These are phyloP conservation scores for Hamigera avellanea DNA, from an alignment of 495 filamentous ascomycete species.

Conservation along the genomic window DNA sequence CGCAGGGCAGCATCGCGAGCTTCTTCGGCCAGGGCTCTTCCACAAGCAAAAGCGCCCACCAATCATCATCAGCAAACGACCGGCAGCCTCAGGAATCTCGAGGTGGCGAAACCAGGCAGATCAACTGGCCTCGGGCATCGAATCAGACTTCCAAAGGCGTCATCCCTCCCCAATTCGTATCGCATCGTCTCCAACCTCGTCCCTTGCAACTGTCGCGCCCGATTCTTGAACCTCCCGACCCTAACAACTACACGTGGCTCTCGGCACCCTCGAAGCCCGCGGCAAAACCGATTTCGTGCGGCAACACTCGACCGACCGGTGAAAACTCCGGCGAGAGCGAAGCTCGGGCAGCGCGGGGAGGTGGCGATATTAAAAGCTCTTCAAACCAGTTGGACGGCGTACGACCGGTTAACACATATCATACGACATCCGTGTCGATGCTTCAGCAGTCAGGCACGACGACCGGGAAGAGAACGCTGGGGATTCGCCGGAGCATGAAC, in stretches of 20 bases:
- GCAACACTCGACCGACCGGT: neutral
- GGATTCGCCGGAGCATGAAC: constrained; percentile 46
- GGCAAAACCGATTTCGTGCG: neutral
- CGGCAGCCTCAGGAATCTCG: constrained; percentile 1
- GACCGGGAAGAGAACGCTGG: constrained; percentile 38
- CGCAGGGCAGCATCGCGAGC: constrained; percentile 28
- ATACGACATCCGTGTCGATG: constrained; percentile 41
- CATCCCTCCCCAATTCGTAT: constrained; percentile 17
- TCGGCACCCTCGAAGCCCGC: constrained; percentile 14
- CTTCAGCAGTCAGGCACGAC: constrained; percentile 17
- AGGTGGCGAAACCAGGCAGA: neutral
- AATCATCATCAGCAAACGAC: constrained; percentile 1
- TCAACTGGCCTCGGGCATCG: neutral
- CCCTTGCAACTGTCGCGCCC: constrained; percentile 25
- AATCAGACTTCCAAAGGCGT: constrained; percentile 1
- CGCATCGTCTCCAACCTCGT: constrained; percentile 28
- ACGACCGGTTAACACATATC: constrained; percentile 33
- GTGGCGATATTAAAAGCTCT: constrained; percentile 10
- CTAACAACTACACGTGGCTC: constrained; percentile 33
- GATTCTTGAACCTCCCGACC: constrained; percentile 22
- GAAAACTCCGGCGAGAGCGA: neutral
- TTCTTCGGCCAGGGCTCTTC: constrained; percentile 22
- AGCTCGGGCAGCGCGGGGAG: too few relatives aligned
- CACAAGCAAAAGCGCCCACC: constrained; percentile 5
- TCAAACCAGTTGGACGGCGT: constrained; percentile 11